A percentile compares a stretch with the other conserved stretches of the same genome.
Conservation (phyloP, 805 yeast species). For the Lipomyces yamadae region DNA sequence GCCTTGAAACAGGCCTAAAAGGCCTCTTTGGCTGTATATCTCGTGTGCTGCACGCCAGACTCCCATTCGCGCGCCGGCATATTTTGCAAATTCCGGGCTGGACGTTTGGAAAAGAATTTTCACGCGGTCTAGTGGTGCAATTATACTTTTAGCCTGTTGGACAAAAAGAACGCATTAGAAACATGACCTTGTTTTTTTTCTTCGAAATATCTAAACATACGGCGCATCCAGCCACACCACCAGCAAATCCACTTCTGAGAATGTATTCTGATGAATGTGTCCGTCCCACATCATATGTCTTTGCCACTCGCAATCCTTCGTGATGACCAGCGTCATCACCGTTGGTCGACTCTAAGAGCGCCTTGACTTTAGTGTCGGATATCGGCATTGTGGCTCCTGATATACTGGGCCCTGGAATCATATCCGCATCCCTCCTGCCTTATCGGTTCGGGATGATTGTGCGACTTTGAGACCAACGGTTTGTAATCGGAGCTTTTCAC, state of each 20-base stretch:
- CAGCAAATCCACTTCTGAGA: conserved; percentile 83
- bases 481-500: neutral
- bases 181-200: neutral
- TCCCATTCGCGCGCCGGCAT: conserved; percentile 80
- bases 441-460: neutral
- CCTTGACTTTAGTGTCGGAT: neutral
- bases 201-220: conserved; percentile 23
- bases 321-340: conserved; percentile 16
- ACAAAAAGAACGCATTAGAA: neutral
- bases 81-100: conserved; percentile 82
- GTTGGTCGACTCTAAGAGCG: conserved; percentile 9
- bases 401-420: conserved; percentile 1
- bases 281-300: conserved; percentile 5
- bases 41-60: conserved; percentile 70
- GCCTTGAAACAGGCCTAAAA: conserved; percentile 86
- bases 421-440: neutral
- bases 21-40: conserved; percentile 72
- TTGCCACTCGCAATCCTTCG: neutral
- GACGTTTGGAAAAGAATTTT: conserved; percentile 94
- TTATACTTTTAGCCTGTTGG: conserved; percentile 75
- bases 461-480: neutral
- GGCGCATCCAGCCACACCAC: conserved; percentile 95
- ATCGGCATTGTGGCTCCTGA: neutral
- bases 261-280: conserved; percentile 61
- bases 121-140: conserved; percentile 94